phyloP scores from a whole-genome alignment of 176 grass and related monocot genomes.

The Panicum miliaceum region DNA sequence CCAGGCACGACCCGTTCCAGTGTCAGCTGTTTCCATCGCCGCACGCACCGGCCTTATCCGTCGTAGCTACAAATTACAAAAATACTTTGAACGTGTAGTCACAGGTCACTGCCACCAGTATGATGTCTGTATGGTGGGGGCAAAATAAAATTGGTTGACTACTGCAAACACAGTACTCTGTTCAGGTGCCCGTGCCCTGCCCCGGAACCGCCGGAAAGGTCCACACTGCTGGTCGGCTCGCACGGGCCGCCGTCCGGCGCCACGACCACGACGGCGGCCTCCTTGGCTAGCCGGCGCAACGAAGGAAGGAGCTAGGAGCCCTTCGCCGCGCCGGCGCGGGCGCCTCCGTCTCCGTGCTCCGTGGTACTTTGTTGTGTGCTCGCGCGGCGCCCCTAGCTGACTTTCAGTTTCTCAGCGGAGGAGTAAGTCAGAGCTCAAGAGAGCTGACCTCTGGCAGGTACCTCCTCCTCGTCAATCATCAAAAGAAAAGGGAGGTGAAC shows the following conservation, averaged over 20 bases:
- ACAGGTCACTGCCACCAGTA: not conserved
- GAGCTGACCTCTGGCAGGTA: not conserved
- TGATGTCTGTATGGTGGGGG: not conserved
- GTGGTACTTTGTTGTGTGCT: not conserved
- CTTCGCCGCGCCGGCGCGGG: not conserved
- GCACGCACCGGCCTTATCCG: conserved; percentile 13
- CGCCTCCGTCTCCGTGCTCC: not conserved
- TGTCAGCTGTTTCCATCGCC: not conserved
- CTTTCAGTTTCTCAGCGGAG: not conserved
- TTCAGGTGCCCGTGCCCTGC: not conserved
- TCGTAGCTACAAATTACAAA: not conserved
- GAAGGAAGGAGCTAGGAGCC: not conserved
- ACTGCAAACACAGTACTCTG: no score
- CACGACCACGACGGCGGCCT: not conserved
- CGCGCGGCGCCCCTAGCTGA: not conserved
- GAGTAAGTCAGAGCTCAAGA: not conserved
- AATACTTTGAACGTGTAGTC: not conserved
- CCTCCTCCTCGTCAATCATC: no score
- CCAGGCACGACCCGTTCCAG: not conserved
- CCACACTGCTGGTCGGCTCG: no score
- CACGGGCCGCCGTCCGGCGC: no score
- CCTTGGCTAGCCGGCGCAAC: not conserved
- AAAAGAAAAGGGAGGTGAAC: not conserved
- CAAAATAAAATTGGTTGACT: not conserved
- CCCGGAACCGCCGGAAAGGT: not conserved